A percentile compares a stretch with the other conserved stretches of the same genome.
phyloP scores from a whole-genome alignment of 352 stramenopile species.

The Pythium myriotylum region DNA sequence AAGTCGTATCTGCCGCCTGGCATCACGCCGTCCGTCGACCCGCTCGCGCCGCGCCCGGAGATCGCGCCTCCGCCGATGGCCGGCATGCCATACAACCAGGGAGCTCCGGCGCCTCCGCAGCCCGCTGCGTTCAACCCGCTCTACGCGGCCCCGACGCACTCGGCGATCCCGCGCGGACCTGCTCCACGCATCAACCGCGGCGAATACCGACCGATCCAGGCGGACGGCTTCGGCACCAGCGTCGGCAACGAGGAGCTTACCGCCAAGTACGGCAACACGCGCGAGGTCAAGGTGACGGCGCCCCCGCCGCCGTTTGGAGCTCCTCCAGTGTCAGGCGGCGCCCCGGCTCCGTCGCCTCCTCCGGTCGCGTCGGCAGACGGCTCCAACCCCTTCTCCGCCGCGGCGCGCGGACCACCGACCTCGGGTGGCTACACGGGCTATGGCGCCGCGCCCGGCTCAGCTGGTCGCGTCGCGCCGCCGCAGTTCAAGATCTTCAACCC shows the following conservation, averaged over 20 bases:
- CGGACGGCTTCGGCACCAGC: conserved; percentile 88
- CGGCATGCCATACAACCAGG: conserved; percentile 47
- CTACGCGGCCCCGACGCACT: conserved; percentile 80
- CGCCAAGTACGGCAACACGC: conserved; percentile 89
- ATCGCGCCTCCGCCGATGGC: conserved; percentile 68
- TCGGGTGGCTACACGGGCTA: conserved; percentile 43
- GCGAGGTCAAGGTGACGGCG: conserved; percentile 76
- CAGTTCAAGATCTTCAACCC: conserved; percentile 92
- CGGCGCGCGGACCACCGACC: conserved; percentile 24
- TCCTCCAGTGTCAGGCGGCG: conserved; percentile 9
- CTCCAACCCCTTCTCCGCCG: conserved; percentile 65
- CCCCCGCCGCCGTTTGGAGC: conserved; percentile 53
- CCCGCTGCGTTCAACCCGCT: conserved; percentile 53
- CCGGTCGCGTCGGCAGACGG: conserved; percentile 25
- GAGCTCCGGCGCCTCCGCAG: conserved; percentile 18
- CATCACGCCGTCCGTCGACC: conserved; percentile 76
- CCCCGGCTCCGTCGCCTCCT: background rate
- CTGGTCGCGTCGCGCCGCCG: conserved; percentile 34
- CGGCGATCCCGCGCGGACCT: conserved; percentile 68
- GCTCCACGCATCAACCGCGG: conserved; percentile 59
- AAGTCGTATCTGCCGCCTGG: conserved; percentile 65
- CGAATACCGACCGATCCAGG: conserved; percentile 84
- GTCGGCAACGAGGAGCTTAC: conserved; percentile 89
- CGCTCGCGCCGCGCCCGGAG: conserved; percentile 56
- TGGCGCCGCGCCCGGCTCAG: conserved; percentile 32